A percentile compares a stretch with the other conserved stretches of the same genome.
Conservation (phyloP, 257 asterid species). For the Solanum acaule region DNA sequence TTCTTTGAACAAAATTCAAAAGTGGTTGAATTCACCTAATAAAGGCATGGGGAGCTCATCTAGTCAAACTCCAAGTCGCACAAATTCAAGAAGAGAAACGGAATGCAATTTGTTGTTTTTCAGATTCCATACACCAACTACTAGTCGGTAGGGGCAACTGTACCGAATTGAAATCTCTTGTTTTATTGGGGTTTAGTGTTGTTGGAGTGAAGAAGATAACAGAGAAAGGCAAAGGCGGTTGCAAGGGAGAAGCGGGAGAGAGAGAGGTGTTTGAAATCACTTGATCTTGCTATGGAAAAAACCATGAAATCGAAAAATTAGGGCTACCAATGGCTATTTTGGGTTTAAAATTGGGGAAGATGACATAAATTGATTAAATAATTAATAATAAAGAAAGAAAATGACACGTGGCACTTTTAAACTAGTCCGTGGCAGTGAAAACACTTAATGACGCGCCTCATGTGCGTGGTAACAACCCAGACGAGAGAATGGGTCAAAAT, state of each 20-base stretch:
- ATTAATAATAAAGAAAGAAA: too few species aligned
- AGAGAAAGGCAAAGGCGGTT: not conserved
- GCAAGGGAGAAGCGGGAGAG: not conserved
- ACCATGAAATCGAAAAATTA: too few species aligned
- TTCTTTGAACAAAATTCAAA: not conserved
- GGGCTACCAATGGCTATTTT: too few species aligned
- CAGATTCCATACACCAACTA: not conserved
- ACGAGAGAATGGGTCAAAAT: too few species aligned
- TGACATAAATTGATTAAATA: too few species aligned
- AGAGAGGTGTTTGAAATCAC: not conserved
- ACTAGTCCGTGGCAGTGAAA: too few species aligned
- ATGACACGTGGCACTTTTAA: too few species aligned
- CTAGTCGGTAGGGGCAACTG: not conserved
- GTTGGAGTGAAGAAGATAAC: not conserved
- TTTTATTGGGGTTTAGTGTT: not conserved
- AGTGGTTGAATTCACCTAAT: constrained; percentile 32
- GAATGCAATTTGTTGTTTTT: not conserved
- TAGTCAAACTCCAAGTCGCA: constrained; percentile 36
- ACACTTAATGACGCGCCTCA: too few species aligned
- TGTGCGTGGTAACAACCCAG: too few species aligned
- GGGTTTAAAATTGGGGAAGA: too few species aligned
- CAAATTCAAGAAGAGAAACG: constrained; percentile 5
- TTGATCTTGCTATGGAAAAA: too few species aligned
- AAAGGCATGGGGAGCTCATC: constrained; percentile 95
- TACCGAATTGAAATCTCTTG: not conserved